Conservation (phyloP, 1,284 basidiomycete genomes). For the Phylloboletellus chloephorus region DNA sequence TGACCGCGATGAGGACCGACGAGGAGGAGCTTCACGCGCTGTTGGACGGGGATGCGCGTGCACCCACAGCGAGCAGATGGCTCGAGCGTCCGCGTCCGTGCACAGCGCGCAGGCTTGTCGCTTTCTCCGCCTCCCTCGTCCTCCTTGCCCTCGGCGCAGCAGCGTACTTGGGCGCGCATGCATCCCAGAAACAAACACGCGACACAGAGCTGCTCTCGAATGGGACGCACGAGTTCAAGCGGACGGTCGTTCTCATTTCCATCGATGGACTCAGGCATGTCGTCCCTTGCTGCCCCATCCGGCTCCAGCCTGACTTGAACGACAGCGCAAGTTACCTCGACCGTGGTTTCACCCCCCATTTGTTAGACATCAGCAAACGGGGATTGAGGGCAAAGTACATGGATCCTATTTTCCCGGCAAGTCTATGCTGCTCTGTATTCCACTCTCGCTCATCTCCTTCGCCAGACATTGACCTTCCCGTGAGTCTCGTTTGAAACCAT, state of each 20-base stretch:
- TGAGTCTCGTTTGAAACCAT: slow-evolving; percentile 36
- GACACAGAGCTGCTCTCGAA: slow-evolving; percentile 41
- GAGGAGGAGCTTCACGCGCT: too few relatives aligned
- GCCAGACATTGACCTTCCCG: slow-evolving; percentile 84
- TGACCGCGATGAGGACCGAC: too few relatives aligned
- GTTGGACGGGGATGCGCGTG: neutral
- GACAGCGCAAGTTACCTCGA: slow-evolving; percentile 78
- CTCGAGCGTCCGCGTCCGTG: too few relatives aligned
- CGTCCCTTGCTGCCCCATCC: neutral
- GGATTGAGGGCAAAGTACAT: slow-evolving; percentile 83
- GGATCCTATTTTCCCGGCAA: slow-evolving; percentile 80
- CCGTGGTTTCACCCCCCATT: slow-evolving; percentile 73
- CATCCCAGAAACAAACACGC: slow-evolving; percentile 6
- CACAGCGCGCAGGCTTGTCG: too few relatives aligned
- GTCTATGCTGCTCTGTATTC: slow-evolving; percentile 24
- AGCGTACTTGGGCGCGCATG: slow-evolving; percentile 8
- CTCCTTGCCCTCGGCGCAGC: slow-evolving; percentile 15
- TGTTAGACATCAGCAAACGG: slow-evolving; percentile 71
- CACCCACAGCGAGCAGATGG: neutral
- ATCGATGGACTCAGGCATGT: slow-evolving; percentile 79
- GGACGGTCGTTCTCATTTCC: slow-evolving; percentile 79
- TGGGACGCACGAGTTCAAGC: slow-evolving; percentile 72
- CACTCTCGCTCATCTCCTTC: neutral
- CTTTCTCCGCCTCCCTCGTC: slow-evolving; percentile 14
- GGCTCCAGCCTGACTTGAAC: slow-evolving; percentile 6